Base-by-base conservation (phyloP, 805 yeast species). In the Lachancea thermotolerans region DNA sequence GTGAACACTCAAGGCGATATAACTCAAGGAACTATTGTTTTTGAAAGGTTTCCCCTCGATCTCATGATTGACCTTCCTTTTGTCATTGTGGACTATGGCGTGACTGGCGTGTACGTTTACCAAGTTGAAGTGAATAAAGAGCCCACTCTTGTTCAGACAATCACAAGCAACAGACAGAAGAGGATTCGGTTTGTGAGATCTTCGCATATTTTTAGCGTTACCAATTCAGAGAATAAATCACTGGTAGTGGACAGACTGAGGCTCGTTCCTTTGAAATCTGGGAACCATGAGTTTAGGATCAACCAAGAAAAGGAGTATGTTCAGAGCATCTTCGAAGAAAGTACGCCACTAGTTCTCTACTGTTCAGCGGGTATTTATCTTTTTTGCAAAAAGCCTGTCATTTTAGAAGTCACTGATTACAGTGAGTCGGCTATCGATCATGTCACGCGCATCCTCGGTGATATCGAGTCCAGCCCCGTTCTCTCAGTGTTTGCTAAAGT, bases 1-100 rank as follows among this genome's bases (percentile, higher is more conserved):
- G 53, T 64, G 2, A 56, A 60, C 44, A 49, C 53, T 42, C 30
- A 52, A 4, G 68, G 68, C 29, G 64, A 62, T 38, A 58, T 62
- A 8, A 57, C 57, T 5, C 59, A 59, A 32, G 63, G 62, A 10
- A 60, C 65, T 7, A 48, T 60, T 9, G 56, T 58, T 17, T 45
- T 62, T 10, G 58, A 58, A 11, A 49, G 47, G 16, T 64, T 56
- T 35, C 68, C 68, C 2, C 39, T 38, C 3, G 45, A 49, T 39
- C 35, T 60, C 1, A 8, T 53, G 1, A 52, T 59, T 0, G 48
- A 53, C 9, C 53, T 49, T 32, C 66, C 66, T 3, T 56, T 56
- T 42, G 41, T 63, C 9, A 25, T 62, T 9, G 57, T 55, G 1
- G 49, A 49, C 30, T 56, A 46, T 41, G 48, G 45, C n/a, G 34